Evolutionary conservation across 345 rosid species (phyloP), one percentile per base, ranked within the genome.

Genomic region (Microcos paniculata): DNA sequence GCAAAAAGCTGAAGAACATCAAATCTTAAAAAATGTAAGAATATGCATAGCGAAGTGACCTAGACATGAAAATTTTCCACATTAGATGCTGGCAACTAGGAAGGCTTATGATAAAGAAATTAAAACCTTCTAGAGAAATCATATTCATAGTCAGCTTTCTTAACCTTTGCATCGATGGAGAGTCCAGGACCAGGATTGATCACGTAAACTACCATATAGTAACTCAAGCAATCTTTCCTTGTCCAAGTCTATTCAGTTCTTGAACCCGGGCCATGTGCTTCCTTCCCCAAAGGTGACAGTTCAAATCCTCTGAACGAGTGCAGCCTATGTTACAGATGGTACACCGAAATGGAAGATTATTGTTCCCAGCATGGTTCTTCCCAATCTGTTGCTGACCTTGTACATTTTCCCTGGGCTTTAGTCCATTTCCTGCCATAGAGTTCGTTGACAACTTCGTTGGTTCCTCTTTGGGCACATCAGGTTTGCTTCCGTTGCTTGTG

Each of bases 311-410:
- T 0, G 15, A 33, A 24, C 72, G 11, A 53, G 14, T 3, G 63
- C 63, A 65, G 52, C n/a, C 53, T 53, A 75, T 12, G 40, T 64
- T 75, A 30, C 78, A 75, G 24, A 75, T 24, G 28, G 40, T 30
- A 53, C 78, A 75, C 64, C 28, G 10, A 24, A 49, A 51, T 8
- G 28, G 35, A 24, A 33, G 19, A 13, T 31, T 61, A 8, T 53
- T 26, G 11, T 1, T 42, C 45, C 53, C 21, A 24, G 3, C 35
- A 24, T n/a, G 18, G 51, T 38, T 57, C 18, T 53, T 65, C 19
- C 1, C 48, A 28, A 0, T 59, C 72, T 14, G 52, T 8, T 46
- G 65, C 58, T 46, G 53, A 6, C 64, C 68, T 30, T 30, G 42
- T 46, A n/a, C 28, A 0, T 28, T 59, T 30, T n/a, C 42, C 51